Evolutionary conservation across 106 monocot species (phyloP).

Genomic region (Apostasia shenzhenica): DNA sequence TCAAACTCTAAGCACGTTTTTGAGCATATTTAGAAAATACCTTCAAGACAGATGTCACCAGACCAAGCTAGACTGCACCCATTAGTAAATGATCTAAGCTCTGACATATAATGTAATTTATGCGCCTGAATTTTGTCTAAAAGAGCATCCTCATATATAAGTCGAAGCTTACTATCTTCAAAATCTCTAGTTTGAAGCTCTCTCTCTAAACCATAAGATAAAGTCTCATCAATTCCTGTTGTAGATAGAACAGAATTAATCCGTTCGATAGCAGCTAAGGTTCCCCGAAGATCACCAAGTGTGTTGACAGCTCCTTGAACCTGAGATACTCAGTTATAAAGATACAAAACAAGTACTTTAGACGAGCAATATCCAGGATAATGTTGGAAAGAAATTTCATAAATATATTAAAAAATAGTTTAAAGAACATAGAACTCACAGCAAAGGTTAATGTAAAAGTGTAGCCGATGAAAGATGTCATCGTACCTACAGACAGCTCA

Average conservation of each 20-base stretch:
- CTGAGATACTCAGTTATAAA: constrained; percentile 27
- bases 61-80: constrained; percentile 81
- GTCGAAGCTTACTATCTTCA: constrained; percentile 18
- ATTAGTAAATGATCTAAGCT: constrained; percentile 49
- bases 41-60: constrained; percentile 88
- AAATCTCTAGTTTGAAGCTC: constrained; percentile 31
- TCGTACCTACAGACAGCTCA: constrained; percentile 83
- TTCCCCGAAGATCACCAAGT: constrained; percentile 85
- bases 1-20: neutral
- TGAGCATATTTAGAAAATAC: constrained; percentile 24
- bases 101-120: constrained; percentile 47
- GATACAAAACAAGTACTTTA: neutral
- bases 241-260: constrained; percentile 76
- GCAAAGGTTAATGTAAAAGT: constrained; percentile 98
- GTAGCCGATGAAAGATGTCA: constrained; percentile 97
- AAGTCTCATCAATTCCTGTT: constrained; percentile 70
- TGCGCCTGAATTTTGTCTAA: constrained; percentile 16
- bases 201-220: constrained; percentile 70
- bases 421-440: constrained; percentile 38
- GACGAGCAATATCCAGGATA: neutral
- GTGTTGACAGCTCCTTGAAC: constrained; percentile 99
- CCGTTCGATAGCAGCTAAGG: constrained; percentile 72
- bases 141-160: constrained; percentile 28
- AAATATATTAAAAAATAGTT: neutral
- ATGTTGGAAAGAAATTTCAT: too few species aligned